Evolutionary conservation across 331 rosid species (phyloP).

Genomic region (Telfairia occidentalis): DNA sequence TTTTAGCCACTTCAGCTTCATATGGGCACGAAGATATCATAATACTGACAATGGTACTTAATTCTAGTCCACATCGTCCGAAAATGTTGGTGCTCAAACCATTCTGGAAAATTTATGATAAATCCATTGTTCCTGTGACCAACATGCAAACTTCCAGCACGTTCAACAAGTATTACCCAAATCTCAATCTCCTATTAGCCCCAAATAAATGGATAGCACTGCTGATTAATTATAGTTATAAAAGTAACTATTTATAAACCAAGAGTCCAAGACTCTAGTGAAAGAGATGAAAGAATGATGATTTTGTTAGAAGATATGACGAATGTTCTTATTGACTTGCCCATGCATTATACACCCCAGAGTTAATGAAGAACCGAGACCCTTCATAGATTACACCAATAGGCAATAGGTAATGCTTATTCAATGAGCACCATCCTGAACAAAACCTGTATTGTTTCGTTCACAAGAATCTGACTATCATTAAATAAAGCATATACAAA

Average conservation of each 20-base stretch:
- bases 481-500: neutral
- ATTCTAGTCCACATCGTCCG: neutral
- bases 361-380: neutral
- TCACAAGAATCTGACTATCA: neutral
- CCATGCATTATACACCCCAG: neutral
- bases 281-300: neutral
- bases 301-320: neutral
- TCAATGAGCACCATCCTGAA: neutral
- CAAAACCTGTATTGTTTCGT: neutral
- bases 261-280: neutral
- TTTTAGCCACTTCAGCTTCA: conserved; percentile 2
- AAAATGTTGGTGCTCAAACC: neutral
- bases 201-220: neutral
- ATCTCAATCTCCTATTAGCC: neutral
- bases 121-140: neutral
- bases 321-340: neutral
- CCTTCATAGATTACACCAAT: neutral
- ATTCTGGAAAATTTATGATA: neutral
- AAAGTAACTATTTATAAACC: neutral
- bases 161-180: neutral
- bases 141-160: neutral
- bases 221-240: neutral
- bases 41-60: neutral
- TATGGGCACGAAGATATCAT: neutral
- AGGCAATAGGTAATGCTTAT: neutral